A percentile compares a stretch with the other conserved stretches of the same genome.
phyloP scores from a whole-genome alignment of 768 basidiomycete genomes.

The Tylopilus intermedius region DNA sequence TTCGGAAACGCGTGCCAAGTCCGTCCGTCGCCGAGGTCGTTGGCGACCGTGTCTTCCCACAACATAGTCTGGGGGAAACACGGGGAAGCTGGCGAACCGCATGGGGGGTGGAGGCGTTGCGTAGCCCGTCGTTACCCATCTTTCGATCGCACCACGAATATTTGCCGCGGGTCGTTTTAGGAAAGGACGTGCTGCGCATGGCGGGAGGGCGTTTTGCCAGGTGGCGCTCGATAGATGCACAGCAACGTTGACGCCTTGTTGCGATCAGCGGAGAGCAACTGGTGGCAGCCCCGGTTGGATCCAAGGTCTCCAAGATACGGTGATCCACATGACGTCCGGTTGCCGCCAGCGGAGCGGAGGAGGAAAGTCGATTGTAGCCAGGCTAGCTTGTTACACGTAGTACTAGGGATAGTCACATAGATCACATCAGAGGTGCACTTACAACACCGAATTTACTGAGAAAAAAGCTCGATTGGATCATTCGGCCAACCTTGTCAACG shows the following conservation, averaged over 20 bases:
- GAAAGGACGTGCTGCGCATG: not conserved
- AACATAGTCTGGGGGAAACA: too few species aligned
- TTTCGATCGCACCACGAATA: not conserved
- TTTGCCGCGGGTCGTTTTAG: not conserved
- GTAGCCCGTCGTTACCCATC: not conserved
- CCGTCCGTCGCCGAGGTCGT: not conserved
- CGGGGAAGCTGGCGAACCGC: too few species aligned
- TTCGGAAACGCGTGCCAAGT: too few species aligned
- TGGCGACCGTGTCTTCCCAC: too few species aligned
- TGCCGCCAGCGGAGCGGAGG: not conserved
- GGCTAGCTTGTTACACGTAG: not conserved
- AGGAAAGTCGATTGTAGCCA: not conserved
- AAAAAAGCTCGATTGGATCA: not conserved
- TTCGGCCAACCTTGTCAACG: not conserved
- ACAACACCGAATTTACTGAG: not conserved
- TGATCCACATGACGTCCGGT: not conserved
- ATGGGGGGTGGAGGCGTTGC: not conserved
- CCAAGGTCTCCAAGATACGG: not conserved
- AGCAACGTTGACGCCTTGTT: not conserved
- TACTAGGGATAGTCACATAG: not conserved
- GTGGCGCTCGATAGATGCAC: not conserved
- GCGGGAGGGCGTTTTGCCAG: not conserved
- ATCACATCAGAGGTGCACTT: not conserved
- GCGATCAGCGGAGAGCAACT: not conserved
- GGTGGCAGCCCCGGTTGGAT: not conserved